Base-by-base conservation (phyloP, 371 early-diverging fungal species). In the Rhizopus delemar region DNA sequence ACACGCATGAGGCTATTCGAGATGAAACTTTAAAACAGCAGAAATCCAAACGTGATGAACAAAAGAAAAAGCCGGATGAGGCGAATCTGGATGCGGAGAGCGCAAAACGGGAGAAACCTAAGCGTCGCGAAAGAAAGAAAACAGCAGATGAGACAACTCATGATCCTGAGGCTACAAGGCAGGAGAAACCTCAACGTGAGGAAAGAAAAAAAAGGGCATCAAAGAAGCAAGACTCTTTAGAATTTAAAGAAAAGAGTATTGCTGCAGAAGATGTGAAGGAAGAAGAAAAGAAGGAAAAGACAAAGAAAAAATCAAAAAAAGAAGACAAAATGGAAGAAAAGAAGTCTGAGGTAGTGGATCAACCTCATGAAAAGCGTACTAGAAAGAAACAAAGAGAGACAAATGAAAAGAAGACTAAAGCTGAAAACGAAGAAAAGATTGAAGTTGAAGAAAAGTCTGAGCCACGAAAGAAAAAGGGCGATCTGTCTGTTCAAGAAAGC, bases 211-310 rank as follows among this genome's bases (percentile, higher is more conserved):
- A 38, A 13, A 38, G 8, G 13, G 8, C 39, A 5, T 5, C 39
- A 38, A 8, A 13, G 13, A 38, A 38, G 0, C 8, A 38, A 6
- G 2, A 8, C 39, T 38, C 5, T 2, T 13, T 11, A 38, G 39
- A 38, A 38, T 11, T 13, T 2, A 38, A 2, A 38, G 39, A 38
- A 38, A 38, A 38, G 39, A 38, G 5, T 6, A 8, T 38, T 38
- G 22, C 2, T 22, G 2, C 39, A 38, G 39, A 38, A 13, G 39
- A 38, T 38, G 39, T 38, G 39, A 6, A 38, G 39, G 11, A 38
- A 57, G 51, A 36, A 16, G 53, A 33, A 69, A 62, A 15, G 52
- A 60, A 57, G 63, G 59, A 60, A 60, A 62, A 52, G 55, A 46
- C 38, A 43, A 63, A 38, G 46, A 39, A 59, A n/a, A 16, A 46